Percentiles rank a stretch among this genome's conserved stretches.
These are phyloP conservation scores for Epichloe coenophiala DNA, from an alignment of 2,329 filamentous ascomycete species.

Conservation along the genomic window DNA sequence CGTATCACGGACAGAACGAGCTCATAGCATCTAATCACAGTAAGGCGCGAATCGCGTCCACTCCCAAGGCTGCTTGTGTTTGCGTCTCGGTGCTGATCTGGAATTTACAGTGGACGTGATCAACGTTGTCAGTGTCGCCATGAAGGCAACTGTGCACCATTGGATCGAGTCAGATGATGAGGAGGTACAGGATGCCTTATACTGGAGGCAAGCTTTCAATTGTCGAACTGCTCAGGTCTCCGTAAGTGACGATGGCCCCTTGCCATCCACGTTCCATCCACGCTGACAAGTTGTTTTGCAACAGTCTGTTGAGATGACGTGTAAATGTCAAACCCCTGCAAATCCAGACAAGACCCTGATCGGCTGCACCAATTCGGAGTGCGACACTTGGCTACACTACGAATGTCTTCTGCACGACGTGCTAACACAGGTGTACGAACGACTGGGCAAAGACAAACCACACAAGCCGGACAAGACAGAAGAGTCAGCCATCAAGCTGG, in stretches of 20 bases:
- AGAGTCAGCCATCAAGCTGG: slow-evolving; percentile 23
- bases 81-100: neutral
- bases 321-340: slow-evolving; percentile 45
- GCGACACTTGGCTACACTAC: slow-evolving; percentile 49
- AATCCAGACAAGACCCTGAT: slow-evolving; percentile 49
- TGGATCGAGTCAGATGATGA: slow-evolving; percentile 60
- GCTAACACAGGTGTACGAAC: slow-evolving; percentile 34
- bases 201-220: slow-evolving; percentile 53
- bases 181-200: slow-evolving; percentile 43
- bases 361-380: slow-evolving; percentile 40
- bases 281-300: neutral
- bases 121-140: slow-evolving; percentile 56
- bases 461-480: slow-evolving; percentile 35
- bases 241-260: slow-evolving; percentile 25
- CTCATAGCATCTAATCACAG: slow-evolving; percentile 61
- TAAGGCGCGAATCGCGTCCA: slow-evolving; percentile 20
- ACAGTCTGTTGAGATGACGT: slow-evolving; percentile 41
- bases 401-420: slow-evolving; percentile 46
- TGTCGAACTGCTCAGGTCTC: slow-evolving; percentile 43
- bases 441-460: slow-evolving; percentile 36
- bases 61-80: neutral
- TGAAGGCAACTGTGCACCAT: slow-evolving; percentile 45
- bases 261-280: neutral
- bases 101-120: slow-evolving; percentile 50
- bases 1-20: slow-evolving; percentile 56